A percentile compares a stretch with the other conserved stretches of the same genome.
Conservation (phyloP, 148 eudicot genomes). For the Rhododendron henanense region DNA sequence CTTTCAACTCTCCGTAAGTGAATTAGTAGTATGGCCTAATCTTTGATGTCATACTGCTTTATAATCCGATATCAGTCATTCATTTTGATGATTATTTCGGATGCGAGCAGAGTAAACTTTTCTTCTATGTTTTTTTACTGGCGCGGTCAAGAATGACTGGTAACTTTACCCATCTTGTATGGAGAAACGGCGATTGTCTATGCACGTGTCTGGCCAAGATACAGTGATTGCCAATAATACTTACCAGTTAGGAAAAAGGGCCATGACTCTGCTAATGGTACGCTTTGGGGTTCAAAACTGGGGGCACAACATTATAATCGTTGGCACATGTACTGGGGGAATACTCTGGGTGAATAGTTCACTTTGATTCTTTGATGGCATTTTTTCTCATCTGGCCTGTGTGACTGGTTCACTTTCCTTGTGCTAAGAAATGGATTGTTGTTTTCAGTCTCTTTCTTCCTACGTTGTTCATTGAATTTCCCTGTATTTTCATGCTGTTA, state of each 20-base stretch:
- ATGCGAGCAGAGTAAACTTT: not conserved
- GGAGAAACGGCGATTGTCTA: not conserved
- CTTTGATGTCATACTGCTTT: slow-evolving; percentile 1
- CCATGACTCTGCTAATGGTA: not conserved
- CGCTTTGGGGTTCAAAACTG: not conserved
- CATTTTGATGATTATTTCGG: not conserved
- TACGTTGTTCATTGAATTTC: not conserved
- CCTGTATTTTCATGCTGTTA: not conserved
- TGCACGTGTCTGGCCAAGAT: not conserved
- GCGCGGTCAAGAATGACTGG: not conserved
- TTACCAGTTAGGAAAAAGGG: not conserved
- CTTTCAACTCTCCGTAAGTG: not conserved
- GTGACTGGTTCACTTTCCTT: not conserved
- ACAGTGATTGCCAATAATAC: not conserved
- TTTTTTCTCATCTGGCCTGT: not conserved
- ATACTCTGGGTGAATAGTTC: not conserved
- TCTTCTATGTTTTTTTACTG: not conserved
- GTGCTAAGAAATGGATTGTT: not conserved
- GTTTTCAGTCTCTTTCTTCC: not conserved
- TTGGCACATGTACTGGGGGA: not conserved
- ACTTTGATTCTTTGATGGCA: not conserved
- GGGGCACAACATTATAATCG: not conserved
- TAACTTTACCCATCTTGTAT: not conserved
- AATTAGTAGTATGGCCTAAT: not conserved
- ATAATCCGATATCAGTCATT: not conserved